A percentile compares a stretch with the other conserved stretches of the same genome.
phyloP scores from a whole-genome alignment of 306 rosid genomes.

The Prunus persica region Prunus_persica_NCBIv2 NC_034011.1:22898001-22898500 shows the following conservation, averaged over 20 bases:
- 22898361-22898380: background rate
- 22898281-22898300: background rate
- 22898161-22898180: background rate
- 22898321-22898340: background rate
- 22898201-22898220: background rate
- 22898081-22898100: background rate
- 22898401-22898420: background rate
- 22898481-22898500: background rate
- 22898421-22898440: conserved; percentile 15
- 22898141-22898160: background rate
- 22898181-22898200: background rate
- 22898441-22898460: background rate
- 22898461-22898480: background rate
- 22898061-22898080: background rate
- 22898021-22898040: background rate
- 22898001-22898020: background rate
- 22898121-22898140: too few species aligned
- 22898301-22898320: background rate
- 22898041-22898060: too few species aligned
- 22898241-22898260: conserved; percentile 8
- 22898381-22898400: background rate
- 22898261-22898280: background rate
- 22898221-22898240: conserved; percentile 9
- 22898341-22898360: background rate
- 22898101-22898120: background rate